Evolutionary conservation across 1,284 basidiomycete genomes (phyloP), one percentile per base, ranked within the genome.

Genomic region (Ustilago cynodontis): DNA sequence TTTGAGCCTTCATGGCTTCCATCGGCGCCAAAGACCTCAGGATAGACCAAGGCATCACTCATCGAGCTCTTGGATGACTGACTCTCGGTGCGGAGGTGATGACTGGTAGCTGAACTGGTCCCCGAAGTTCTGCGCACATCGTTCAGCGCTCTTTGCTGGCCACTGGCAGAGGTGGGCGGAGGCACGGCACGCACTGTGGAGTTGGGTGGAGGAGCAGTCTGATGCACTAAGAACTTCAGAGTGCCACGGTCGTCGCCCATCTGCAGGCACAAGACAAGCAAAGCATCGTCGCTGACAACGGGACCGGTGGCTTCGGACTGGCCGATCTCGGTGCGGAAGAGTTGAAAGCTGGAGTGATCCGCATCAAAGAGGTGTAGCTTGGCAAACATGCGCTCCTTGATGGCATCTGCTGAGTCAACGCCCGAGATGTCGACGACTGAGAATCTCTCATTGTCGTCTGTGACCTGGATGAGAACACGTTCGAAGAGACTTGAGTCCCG

Each of bases 401-500:
- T 86, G 14, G 77, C 78, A 29, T 79, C 79, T 18, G 83, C 79
- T 2, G 79, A 77, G 37, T 78, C 71, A 10, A 83, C 68, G 26
- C 83, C 82, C 3, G 83, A 81, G 22, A 86, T 80, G 54, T 85
- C 84, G 22, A 86, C 83, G 26, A 86, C 84, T 7, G 83, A 72
- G 56, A 86, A 86, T 24, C 82, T 65, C 47, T 86, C 84, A 57
- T 86, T 86, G 78, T 86, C 84, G 35, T 82, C 80, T 28, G 84
- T 86, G 31, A 85, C 84, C 55, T 85, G 83, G 33, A 86, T 86
- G 16, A 84, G 70, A 10, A 83, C 80, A 20, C 75, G 71, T 39
- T 77, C 75, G 20, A 77, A 66, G 7, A 67, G 51, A 33, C 75
- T 77, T 18, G 73, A 76, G 2, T 20, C 47, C 2, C 73, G 54